Evolutionary conservation across 169 alveolate genomes (phyloP).

Genomic region (Plasmodium coatneyi): DNA sequence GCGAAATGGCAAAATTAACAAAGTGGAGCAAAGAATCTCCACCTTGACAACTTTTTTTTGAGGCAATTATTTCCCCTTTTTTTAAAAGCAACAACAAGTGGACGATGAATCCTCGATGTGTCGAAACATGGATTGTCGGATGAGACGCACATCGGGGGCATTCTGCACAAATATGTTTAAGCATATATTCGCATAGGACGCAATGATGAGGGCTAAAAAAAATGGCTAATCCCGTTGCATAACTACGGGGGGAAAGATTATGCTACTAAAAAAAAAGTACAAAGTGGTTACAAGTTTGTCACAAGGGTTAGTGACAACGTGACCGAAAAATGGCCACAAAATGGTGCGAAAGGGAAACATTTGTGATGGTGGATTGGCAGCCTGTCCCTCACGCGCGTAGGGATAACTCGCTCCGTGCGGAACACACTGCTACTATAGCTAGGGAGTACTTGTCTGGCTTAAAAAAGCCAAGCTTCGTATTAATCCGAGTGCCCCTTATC

Average conservation of each 20-base stretch:
- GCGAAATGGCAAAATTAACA: background rate
- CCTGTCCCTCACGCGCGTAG: background rate
- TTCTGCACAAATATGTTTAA: background rate
- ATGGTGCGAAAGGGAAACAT: background rate
- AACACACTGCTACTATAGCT: slow-evolving; percentile 64
- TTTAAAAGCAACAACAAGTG: background rate
- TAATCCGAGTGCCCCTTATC: slow-evolving; percentile 53
- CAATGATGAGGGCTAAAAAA: background rate
- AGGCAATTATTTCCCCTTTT: background rate
- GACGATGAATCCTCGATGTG: background rate
- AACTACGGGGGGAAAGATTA: background rate
- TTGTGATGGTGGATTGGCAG: background rate
- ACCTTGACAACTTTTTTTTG: background rate
- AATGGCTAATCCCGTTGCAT: background rate
- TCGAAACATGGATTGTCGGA: background rate
- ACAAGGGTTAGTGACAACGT: background rate
- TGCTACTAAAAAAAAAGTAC: background rate
- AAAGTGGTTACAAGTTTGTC: background rate
- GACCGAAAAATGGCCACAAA: background rate
- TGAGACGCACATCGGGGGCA: background rate
- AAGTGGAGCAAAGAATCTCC: background rate
- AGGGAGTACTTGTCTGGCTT: slow-evolving; percentile 50
- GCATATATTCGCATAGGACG: background rate
- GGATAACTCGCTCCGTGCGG: background rate
- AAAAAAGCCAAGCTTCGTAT: slow-evolving; percentile 32